Percentiles rank a stretch among this genome's conserved stretches.
phyloP scores from a whole-genome alignment of 345 rosid species.

The Xanthoceras sorbifolium region DNA sequence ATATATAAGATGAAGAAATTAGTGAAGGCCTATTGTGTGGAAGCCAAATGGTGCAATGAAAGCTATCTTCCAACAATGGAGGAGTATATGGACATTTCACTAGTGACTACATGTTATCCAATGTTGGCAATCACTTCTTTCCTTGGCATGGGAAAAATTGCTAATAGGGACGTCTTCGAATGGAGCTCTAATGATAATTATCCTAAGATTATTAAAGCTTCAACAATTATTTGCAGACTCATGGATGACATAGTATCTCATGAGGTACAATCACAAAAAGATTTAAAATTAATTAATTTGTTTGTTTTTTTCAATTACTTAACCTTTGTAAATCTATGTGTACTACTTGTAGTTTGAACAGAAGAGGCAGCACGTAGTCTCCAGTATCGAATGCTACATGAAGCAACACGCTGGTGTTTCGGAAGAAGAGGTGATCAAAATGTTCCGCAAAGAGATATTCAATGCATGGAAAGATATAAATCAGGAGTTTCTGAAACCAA shows the following conservation, averaged over 20 bases:
- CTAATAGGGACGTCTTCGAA: conserved; percentile 11
- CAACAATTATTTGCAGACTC: conserved; percentile 10
- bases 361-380: conserved; percentile 22
- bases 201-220: conserved; percentile 15
- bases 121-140: conserved; percentile 13
- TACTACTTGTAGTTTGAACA: conserved; percentile 18
- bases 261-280: conserved; percentile 12
- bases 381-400: conserved; percentile 27
- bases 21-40: neutral
- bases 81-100: conserved; percentile 16
- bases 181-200: neutral
- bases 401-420: neutral
- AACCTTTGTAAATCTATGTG: too few relatives aligned
- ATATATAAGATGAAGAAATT: neutral
- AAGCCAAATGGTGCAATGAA: conserved; percentile 18
- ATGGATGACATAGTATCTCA: conserved; percentile 26
- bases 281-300: too few relatives aligned
- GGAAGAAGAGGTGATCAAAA: neutral
- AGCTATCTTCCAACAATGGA: conserved; percentile 17
- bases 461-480: conserved; percentile 37
- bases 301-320: too few relatives aligned
- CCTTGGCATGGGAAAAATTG: conserved; percentile 17
- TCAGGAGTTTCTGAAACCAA: conserved; percentile 20
- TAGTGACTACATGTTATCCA: neutral
- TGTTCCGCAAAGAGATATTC: neutral